phyloP scores from a whole-genome alignment of 108 stramenopile genomes.

The Conticribra guillardii region DNA sequence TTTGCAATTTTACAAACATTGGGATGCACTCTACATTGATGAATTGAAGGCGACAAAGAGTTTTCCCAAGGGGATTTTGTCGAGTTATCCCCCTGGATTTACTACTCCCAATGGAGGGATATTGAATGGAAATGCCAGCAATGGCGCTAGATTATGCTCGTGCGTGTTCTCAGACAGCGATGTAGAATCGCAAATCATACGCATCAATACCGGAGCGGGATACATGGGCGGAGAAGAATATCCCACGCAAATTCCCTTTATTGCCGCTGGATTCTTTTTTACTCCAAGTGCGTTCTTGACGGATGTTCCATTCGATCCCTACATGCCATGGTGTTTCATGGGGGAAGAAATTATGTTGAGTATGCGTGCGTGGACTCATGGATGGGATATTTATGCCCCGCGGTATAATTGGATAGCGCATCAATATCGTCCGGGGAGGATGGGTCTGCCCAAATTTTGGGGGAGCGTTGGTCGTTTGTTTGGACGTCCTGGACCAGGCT shows the following conservation, averaged over 20 bases:
- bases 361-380: constrained; percentile 88
- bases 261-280: constrained; percentile 97
- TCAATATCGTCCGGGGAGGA: constrained; percentile 87
- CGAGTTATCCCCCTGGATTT: constrained; percentile 87
- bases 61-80: constrained; percentile 76
- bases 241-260: constrained; percentile 56
- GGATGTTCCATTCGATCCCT: constrained; percentile 94
- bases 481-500: constrained; percentile 64
- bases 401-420: constrained; percentile 90
- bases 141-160: constrained; percentile 67
- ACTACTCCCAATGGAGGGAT: constrained; percentile 20
- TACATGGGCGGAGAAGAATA: constrained; percentile 33
- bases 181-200: constrained; percentile 84
- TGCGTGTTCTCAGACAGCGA: constrained; percentile 60
- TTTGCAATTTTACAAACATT: constrained; percentile 72
- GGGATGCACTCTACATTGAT: constrained; percentile 81
- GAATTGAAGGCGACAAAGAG: constrained; percentile 63
- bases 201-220: constrained; percentile 62
- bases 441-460: constrained; percentile 95
- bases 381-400: constrained; percentile 95
- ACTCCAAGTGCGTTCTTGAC: constrained; percentile 73
- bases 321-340: constrained; percentile 97
- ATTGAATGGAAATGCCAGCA: constrained; percentile 11
- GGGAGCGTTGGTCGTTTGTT: constrained; percentile 85
- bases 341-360: constrained; percentile 94